Base-by-base conservation (phyloP, 2,329 filamentous ascomycete genomes). In the Acephala macrosclerotiorum region DNA sequence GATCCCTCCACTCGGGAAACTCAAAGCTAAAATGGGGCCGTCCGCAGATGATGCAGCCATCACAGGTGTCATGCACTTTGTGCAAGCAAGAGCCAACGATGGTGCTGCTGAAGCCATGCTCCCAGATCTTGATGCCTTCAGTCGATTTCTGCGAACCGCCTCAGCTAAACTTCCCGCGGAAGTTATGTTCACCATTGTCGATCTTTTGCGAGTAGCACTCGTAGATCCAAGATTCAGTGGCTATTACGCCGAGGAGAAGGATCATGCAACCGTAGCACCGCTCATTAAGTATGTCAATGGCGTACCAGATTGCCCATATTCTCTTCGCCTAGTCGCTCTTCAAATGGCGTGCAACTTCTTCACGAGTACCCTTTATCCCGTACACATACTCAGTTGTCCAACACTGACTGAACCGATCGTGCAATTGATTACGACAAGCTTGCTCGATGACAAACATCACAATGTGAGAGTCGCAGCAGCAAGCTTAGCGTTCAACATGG, bases 271-370 rank as follows among this genome's bases (percentile, higher is more conserved):
- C 0, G 80, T 95, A 16, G 75, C 84, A 38, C 81, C 85, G 0
- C 78, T 97, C 2, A 76, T 93, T 2, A 78, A 85, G 2, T 80
- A 86, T 42, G 85, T 93, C 53, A 88, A 86, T 69, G 76, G 80
- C 6, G 82, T 86, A 36, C 75, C 80, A 9, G 78, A 81, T 0
- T 91, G 89, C 47, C 93, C 93, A 0, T 97, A 97, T 75, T 89
- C 92, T 4, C 84, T 96, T 1, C 90, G 93, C 16, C 87, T 97
- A 1, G 92, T 97, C 18, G 91, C 93, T 0, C 80, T 97, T 25
- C 94, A 97, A 72, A 85, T 95, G 74, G 85, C 88, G 1, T 96
- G 93, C 79, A 97, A 97, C 74, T 82, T 97, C 49, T 97, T 97
- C 80, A 89, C 87, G 0, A 90, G 90, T 0, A 85, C 87, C 0